A percentile compares a stretch with the other conserved stretches of the same genome.
Conservation (phyloP, 768 basidiomycete species). For the Rhodosporidiobolus sp. region DNA sequence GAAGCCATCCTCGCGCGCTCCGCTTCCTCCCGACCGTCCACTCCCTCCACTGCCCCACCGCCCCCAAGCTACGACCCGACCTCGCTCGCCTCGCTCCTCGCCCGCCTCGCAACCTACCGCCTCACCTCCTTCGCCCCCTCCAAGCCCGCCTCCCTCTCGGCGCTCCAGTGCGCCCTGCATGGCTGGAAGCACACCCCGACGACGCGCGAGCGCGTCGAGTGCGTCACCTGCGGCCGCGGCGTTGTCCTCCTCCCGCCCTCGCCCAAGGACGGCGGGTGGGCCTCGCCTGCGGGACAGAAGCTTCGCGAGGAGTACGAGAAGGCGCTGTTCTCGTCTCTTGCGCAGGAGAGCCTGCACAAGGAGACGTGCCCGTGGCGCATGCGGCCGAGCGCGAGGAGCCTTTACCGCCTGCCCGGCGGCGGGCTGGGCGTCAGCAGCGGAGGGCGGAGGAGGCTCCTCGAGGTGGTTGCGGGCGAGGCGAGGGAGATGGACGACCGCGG, state of each 20-base stretch:
- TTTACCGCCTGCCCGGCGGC: conserved; percentile 10
- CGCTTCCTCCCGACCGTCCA: not conserved
- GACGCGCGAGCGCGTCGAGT: conserved; percentile 21
- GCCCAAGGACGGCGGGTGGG: not conserved
- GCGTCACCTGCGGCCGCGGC: conserved; percentile 21
- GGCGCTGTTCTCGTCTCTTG: not conserved
- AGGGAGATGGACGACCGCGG: conserved; percentile 14
- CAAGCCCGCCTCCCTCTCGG: conserved; percentile 16
- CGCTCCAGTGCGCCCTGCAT: conserved; percentile 23
- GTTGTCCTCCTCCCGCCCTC: conserved; percentile 29
- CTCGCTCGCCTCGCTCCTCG: conserved; percentile 16
- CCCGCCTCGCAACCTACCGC: conserved; percentile 25
- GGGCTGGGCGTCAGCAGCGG: conserved; percentile 19
- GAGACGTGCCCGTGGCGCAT: conserved; percentile 29
- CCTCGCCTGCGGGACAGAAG: not conserved
- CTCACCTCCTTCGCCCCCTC: conserved; percentile 28
- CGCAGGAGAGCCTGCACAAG: conserved; percentile 10
- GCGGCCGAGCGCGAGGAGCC: conserved; percentile 17
- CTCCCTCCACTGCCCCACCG: not conserved
- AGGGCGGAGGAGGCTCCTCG: conserved; percentile 16
- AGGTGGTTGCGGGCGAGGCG: conserved; percentile 8
- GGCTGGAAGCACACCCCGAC: conserved; percentile 17
- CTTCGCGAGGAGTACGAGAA: conserved; percentile 22
- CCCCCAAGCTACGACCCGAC: conserved; percentile 13
- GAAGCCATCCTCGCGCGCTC: conserved; percentile 21